Percentiles rank a stretch among this genome's conserved stretches.
Evolutionary conservation across 2,329 filamentous ascomycete species (phyloP).

Genomic region (Biscogniauxia mediterranea): DNA sequence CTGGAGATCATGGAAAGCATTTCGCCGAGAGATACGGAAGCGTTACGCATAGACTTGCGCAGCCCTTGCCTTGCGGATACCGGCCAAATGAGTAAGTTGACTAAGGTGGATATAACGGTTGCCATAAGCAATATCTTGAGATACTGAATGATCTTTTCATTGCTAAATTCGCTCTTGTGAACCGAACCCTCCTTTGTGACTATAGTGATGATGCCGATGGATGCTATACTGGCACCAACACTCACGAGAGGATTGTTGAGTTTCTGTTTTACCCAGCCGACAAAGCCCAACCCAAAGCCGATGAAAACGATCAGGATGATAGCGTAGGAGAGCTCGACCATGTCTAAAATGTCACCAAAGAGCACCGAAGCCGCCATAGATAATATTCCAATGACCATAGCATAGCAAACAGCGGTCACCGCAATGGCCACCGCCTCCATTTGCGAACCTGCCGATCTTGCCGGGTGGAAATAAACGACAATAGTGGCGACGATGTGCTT

Average conservation of each 20-base stretch:
- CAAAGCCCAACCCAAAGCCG: constrained; percentile 80
- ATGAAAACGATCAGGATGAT: constrained; percentile 81
- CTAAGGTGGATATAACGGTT: constrained; percentile 66
- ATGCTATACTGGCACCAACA: constrained; percentile 80
- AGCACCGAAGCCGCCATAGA: constrained; percentile 88
- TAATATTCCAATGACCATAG: constrained; percentile 70
- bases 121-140: constrained; percentile 83
- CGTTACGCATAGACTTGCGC: constrained; percentile 69
- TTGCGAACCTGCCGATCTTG: constrained; percentile 84
- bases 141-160: constrained; percentile 77
- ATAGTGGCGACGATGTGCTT: constrained; percentile 94
- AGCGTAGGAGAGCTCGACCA: constrained; percentile 70
- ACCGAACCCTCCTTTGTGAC: constrained; percentile 90
- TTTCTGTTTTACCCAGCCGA: constrained; percentile 84
- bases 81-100: constrained; percentile 77
- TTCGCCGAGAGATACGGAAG: constrained; percentile 73
- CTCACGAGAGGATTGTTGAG: constrained; percentile 78
- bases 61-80: constrained; percentile 73
- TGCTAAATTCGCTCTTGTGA: constrained; percentile 76
- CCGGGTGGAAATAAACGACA: constrained; percentile 93
- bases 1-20: constrained; percentile 80
- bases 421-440: constrained; percentile 79
- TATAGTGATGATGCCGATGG: constrained; percentile 84
- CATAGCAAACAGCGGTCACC: constrained; percentile 75
- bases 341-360: constrained; percentile 65